A percentile compares a stretch with the other conserved stretches of the same genome.
These are phyloP conservation scores for Lentithecium fluviatile DNA, from an alignment of 495 filamentous ascomycete genomes.

Conservation along the genomic window DNA sequence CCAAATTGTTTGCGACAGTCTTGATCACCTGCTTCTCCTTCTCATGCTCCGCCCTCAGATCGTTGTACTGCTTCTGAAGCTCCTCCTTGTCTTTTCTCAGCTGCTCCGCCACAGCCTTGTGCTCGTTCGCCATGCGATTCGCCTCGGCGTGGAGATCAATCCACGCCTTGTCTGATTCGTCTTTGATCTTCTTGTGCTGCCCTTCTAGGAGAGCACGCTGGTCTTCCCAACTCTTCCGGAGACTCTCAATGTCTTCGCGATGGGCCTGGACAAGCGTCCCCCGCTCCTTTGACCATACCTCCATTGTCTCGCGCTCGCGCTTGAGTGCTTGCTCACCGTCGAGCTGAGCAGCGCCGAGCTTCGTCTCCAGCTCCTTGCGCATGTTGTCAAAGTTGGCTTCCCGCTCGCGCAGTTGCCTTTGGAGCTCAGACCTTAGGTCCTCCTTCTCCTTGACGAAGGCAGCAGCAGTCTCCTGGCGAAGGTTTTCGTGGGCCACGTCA, in stretches of 20 bases:
- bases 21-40: conserved; percentile 47
- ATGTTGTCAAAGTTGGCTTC: conserved; percentile 32
- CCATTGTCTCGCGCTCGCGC: conserved; percentile 32
- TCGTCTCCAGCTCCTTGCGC: conserved; percentile 31
- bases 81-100: conserved; percentile 38
- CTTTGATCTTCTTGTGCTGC: conserved; percentile 35
- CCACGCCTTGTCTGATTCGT: conserved; percentile 39
- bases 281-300: conserved; percentile 32
- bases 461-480: conserved; percentile 19
- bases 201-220: conserved; percentile 30
- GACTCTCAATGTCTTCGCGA: conserved; percentile 33
- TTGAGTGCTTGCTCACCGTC: conserved; percentile 37
- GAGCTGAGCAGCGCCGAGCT: conserved; percentile 30
- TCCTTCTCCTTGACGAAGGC: conserved; percentile 31
- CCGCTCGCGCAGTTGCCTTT: conserved; percentile 29
- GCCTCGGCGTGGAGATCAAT: conserved; percentile 48
- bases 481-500: conserved; percentile 22
- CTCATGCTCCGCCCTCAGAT: conserved; percentile 36
- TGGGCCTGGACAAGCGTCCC: conserved; percentile 31
- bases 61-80: conserved; percentile 38
- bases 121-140: conserved; percentile 41
- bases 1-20: conserved; percentile 53
- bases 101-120: conserved; percentile 40
- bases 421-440: conserved; percentile 26
- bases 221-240: conserved; percentile 37